phyloP scores from a whole-genome alignment of 768 basidiomycete genomes.

The Leccinum uliginosum region DNA sequence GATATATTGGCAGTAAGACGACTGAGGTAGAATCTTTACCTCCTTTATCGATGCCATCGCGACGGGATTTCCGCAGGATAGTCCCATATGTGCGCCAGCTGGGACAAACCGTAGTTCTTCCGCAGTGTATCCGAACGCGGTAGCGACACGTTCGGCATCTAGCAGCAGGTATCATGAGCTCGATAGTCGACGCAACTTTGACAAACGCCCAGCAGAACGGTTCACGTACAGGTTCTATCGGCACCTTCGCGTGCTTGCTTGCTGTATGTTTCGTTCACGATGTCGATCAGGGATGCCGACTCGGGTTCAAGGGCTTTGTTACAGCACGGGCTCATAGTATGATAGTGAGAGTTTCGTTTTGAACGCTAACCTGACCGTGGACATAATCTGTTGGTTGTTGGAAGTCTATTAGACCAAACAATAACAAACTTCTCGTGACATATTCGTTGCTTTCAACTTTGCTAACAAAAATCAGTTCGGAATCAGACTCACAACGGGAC shows the following conservation, averaged over 20 bases:
- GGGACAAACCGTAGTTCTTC: constrained; percentile 43
- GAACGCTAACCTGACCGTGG: not conserved
- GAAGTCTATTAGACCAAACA: too few relatives aligned
- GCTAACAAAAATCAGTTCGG: not conserved
- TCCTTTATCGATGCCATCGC: constrained; percentile 42
- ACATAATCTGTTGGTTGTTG: too few relatives aligned
- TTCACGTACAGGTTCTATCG: constrained; percentile 12
- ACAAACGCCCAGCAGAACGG: not conserved
- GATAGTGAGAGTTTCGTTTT: not conserved
- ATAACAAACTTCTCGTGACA: too few relatives aligned
- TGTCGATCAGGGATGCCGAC: not conserved
- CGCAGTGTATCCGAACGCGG: constrained; percentile 44
- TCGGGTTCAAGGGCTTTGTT: not conserved
- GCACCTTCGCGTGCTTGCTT: constrained; percentile 4
- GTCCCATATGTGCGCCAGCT: constrained; percentile 42
- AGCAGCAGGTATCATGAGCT: not conserved
- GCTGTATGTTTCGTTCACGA: constrained; percentile 15
- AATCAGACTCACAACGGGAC: not conserved
- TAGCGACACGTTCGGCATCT: constrained; percentile 18
- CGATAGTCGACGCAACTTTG: not conserved
- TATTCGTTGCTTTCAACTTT: too few relatives aligned
- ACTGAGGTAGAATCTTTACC: constrained; percentile 23
- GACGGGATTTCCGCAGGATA: constrained; percentile 54
- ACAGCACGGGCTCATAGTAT: not conserved
- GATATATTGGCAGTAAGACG: not conserved